phyloP scores from a whole-genome alignment of 139 green algal species.

The Chlorella sp. region DNA sequence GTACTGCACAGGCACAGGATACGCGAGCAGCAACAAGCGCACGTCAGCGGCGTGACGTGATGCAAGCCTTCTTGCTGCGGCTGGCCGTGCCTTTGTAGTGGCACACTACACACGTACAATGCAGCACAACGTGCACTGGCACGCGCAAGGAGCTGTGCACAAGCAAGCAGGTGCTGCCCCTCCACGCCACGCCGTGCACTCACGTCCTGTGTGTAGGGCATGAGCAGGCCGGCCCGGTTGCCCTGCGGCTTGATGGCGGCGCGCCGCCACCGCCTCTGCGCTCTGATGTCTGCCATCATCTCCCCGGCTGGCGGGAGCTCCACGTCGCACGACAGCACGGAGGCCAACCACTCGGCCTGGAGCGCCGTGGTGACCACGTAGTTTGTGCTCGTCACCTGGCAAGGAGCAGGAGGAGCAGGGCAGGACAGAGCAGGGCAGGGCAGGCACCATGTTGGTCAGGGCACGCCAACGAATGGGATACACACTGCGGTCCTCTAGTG shows the following conservation, averaged over 20 bases:
- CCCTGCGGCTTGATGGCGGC: not conserved
- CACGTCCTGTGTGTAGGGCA: slow-evolving; percentile 6
- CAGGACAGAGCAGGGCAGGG: too few relatives aligned
- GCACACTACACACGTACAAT: too few relatives aligned
- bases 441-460: too few relatives aligned
- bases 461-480: too few relatives aligned
- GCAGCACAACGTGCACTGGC: too few relatives aligned
- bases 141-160: not conserved
- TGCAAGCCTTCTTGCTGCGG: not conserved
- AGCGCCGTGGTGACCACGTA: slow-evolving; percentile 6
- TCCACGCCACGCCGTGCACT: not conserved
- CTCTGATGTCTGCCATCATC: not conserved
- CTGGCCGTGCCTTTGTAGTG: too few relatives aligned
- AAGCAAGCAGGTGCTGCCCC: not conserved
- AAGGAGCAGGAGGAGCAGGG: too few relatives aligned
- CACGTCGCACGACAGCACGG: not conserved
- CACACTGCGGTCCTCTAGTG: too few relatives aligned
- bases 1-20: slow-evolving; percentile 5
- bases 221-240: not conserved
- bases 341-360: slow-evolving; percentile 2
- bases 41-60: not conserved
- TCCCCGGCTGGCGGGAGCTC: not conserved
- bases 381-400: not conserved
- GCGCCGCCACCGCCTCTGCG: not conserved
- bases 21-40: not conserved